Percentiles rank a stretch among this genome's conserved stretches.
phyloP scores from a whole-genome alignment of 192 early-diverging fungal species.

The Polychytrium aggregatum region DNA sequence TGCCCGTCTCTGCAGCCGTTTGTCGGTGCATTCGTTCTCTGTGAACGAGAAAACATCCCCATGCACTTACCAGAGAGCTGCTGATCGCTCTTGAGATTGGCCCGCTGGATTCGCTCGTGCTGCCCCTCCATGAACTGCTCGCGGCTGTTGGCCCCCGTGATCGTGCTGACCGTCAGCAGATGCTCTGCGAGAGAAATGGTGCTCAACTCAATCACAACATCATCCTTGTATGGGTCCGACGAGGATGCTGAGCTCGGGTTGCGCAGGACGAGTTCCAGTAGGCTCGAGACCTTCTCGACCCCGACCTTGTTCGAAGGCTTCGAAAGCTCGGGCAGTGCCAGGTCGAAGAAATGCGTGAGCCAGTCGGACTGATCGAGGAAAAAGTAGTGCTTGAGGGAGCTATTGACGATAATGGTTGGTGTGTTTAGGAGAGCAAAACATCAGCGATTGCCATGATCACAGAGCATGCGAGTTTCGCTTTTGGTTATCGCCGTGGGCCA shows the following conservation, averaged over 20 bases:
- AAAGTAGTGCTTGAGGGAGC: constrained; percentile 86
- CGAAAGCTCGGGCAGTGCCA: constrained; percentile 67
- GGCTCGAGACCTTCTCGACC: constrained; percentile 61
- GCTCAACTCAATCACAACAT: constrained; percentile 66
- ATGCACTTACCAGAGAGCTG: too few relatives aligned
- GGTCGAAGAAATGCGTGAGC: constrained; percentile 86
- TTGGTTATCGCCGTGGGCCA: too few relatives aligned
- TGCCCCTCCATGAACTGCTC: too few relatives aligned
- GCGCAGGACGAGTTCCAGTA: constrained; percentile 78
- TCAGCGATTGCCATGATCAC: too few relatives aligned
- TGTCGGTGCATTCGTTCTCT: too few relatives aligned
- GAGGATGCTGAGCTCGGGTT: constrained; percentile 68
- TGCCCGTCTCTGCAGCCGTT: too few relatives aligned
- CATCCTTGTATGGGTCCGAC: constrained; percentile 64
- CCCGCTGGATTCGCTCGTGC: too few relatives aligned
- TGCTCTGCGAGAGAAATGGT: constrained; percentile 53
- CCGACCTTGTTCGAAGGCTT: constrained; percentile 58
- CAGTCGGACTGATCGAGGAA: constrained; percentile 90
- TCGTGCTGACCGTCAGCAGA: constrained; percentile 56
- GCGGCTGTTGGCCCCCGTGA: constrained; percentile 10
- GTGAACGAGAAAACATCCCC: too few relatives aligned
- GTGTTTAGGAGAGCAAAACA: not conserved
- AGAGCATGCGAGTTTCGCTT: too few relatives aligned
- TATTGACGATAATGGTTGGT: constrained; percentile 25
- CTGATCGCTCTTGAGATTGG: too few relatives aligned